Percentiles rank a stretch among this genome's conserved stretches.
phyloP scores from a whole-genome alignment of 129 eudicot genomes.

The Deinandra increscens region DNA sequence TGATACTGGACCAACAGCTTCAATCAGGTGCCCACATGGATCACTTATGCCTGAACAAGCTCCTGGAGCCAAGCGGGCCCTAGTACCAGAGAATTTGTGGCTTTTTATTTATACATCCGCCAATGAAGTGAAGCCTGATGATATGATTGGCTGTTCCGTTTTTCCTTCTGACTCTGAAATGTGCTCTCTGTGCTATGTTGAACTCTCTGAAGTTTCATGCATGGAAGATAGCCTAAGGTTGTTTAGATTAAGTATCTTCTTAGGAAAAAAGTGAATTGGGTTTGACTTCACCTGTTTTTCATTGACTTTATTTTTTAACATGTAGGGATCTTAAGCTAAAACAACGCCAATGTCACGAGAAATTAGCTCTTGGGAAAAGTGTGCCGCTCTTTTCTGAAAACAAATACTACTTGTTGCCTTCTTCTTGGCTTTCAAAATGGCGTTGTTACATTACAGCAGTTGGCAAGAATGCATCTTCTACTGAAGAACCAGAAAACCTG shows the following conservation, averaged over 20 bases:
- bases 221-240: conserved; percentile 75
- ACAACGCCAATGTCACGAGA: conserved; percentile 90
- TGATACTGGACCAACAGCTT: conserved; percentile 94
- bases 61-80: conserved; percentile 81
- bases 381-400: conserved; percentile 41
- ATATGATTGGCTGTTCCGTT: conserved; percentile 59
- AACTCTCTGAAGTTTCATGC: conserved; percentile 67
- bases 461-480: conserved; percentile 66
- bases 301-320: conserved; percentile 20
- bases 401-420: conserved; percentile 70
- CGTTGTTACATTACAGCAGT: conserved; percentile 61
- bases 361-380: conserved; percentile 68
- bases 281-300: conserved; percentile 11
- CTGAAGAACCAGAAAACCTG: conserved; percentile 59
- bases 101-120: conserved; percentile 61
- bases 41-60: conserved; percentile 91
- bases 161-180: conserved; percentile 61
- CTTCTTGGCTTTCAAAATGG: conserved; percentile 93
- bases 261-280: neutral
- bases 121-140: conserved; percentile 72
- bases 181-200: conserved; percentile 60
- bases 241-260: conserved; percentile 2
- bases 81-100: conserved; percentile 88
- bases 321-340: conserved; percentile 79
- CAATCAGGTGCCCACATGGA: conserved; percentile 90